Conservation (phyloP, 208 protist species). For the Wallacemonas sp. region DNA sequence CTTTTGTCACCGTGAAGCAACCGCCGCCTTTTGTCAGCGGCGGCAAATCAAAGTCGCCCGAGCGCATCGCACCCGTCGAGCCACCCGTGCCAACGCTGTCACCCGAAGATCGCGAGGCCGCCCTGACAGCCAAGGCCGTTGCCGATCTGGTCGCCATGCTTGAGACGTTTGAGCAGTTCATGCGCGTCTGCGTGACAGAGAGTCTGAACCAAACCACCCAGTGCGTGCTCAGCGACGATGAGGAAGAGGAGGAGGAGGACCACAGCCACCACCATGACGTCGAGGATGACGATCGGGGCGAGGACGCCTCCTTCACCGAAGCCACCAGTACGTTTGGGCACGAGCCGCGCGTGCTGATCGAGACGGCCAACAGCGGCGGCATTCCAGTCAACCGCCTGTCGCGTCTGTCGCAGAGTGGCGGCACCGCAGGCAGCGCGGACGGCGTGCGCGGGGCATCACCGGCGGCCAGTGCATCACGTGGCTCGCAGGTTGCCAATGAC, state of each 20-base stretch:
- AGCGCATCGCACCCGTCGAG: no score
- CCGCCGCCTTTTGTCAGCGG: background rate
- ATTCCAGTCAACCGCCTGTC: no score
- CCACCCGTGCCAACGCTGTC: no score
- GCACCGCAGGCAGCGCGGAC: no score
- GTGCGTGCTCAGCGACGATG: background rate
- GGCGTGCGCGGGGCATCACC: no score
- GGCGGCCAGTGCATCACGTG: no score
- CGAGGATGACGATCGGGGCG: background rate
- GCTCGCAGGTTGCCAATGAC: background rate
- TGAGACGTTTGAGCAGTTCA: slow-evolving; percentile 9
- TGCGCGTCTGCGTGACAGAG: background rate
- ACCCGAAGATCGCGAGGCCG: no score
- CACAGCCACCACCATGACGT: background rate
- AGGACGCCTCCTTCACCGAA: background rate
- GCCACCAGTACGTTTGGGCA: background rate
- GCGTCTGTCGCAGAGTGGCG: no score
- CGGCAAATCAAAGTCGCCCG: no score
- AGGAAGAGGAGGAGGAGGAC: background rate
- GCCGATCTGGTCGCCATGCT: slow-evolving; percentile 2
- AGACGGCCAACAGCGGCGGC: slow-evolving; percentile 1
- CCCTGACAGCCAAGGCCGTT: slow-evolving; percentile 12
- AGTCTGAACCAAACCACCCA: background rate
- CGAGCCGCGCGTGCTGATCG: background rate
- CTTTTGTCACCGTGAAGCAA: background rate